Evolutionary conservation across 768 basidiomycete genomes (phyloP).

Genomic region (Serpula lacrymans): DNA sequence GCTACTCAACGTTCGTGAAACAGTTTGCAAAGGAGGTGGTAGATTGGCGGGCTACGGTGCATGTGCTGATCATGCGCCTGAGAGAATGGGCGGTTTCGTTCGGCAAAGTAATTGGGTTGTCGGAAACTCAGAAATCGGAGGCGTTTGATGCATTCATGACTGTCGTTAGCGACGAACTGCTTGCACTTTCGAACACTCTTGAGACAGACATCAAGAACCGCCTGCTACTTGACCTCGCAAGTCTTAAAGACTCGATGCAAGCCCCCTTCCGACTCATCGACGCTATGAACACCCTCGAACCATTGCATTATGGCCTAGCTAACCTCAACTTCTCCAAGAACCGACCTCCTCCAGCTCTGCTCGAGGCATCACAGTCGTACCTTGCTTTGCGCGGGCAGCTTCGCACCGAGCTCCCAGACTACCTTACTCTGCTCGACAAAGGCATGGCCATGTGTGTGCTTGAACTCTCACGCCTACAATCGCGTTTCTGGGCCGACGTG

Average conservation of each 20-base stretch:
- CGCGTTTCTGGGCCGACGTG: slow-evolving; percentile 56
- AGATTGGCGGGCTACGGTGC: slow-evolving; percentile 58
- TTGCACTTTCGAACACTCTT: slow-evolving; percentile 50
- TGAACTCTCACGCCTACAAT: slow-evolving; percentile 55
- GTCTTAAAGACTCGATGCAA: slow-evolving; percentile 55
- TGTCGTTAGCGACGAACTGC: slow-evolving; percentile 52
- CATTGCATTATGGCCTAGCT: slow-evolving; percentile 66
- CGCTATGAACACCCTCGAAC: slow-evolving; percentile 71
- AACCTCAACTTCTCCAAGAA: slow-evolving; percentile 60
- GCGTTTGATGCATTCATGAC: slow-evolving; percentile 70
- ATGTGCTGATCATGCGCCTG: slow-evolving; percentile 46
- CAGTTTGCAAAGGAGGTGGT: slow-evolving; percentile 59
- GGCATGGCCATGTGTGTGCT: slow-evolving; percentile 53
- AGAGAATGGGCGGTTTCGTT: slow-evolving; percentile 64
- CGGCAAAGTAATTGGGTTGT: slow-evolving; percentile 63
- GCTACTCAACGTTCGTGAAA: slow-evolving; percentile 55
- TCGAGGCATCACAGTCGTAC: slow-evolving; percentile 75
- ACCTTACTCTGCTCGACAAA: slow-evolving; percentile 54
- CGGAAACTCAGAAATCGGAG: slow-evolving; percentile 42
- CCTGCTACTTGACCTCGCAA: slow-evolving; percentile 55
- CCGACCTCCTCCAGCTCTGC: slow-evolving; percentile 61
- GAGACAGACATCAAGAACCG: slow-evolving; percentile 50
- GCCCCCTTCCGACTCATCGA: slow-evolving; percentile 64
- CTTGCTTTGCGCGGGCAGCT: slow-evolving; percentile 74
- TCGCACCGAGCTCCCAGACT: slow-evolving; percentile 64